Base-by-base conservation (phyloP, 108 stramenopile genomes). In the Nannochloropsis granulata region DNA sequence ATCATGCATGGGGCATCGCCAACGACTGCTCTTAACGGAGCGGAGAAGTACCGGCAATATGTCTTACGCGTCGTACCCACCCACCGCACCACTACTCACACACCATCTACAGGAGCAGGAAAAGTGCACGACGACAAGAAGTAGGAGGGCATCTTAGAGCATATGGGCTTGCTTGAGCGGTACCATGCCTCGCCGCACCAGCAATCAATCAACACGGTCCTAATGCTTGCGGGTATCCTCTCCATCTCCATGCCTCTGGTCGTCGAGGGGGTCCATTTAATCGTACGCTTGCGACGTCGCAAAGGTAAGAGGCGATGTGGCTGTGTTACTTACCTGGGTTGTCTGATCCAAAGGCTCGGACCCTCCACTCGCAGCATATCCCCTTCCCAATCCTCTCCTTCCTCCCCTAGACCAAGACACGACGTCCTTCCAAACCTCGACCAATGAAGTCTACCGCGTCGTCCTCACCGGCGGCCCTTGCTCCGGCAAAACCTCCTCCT, bases 401-500 rank as follows among this genome's bases (percentile, higher is more conserved):
- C 34, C 34, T 34, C 1, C 34, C 34, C 34, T 71, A 71, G 56
- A 71, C 56, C 34, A 34, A 34, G 56, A 71, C 56, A 71, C 16
- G 56, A 71, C 56, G 16, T 16, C n/a, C 21, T n/a, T n/a, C 56
- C 56, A n/a, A 71, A 71, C 21, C 16, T 16, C 56, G n/a, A 16
- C 56, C 56, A 71, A n/a, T n/a, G n/a, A 71, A n/a, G 45, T 85
- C 44, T 85, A 81, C 42, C 85, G 80, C 25, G 81, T 85, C 44
- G 85, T 82, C 12, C 23, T 85, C 0, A 82, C 85, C 10, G 85
- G 85, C 25, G 86, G 86, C 21, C 86, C 82, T 24, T 87, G 86
- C 71, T 83, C 56, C n/a, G 86, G 86, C 26, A 87, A 87, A 43
- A 79, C 79, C 46, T 81, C 84, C 12, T 81, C 82, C 9, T 19